Base-by-base conservation (phyloP, 306 rosid species). In the Prunus kanzakura region DNA sequence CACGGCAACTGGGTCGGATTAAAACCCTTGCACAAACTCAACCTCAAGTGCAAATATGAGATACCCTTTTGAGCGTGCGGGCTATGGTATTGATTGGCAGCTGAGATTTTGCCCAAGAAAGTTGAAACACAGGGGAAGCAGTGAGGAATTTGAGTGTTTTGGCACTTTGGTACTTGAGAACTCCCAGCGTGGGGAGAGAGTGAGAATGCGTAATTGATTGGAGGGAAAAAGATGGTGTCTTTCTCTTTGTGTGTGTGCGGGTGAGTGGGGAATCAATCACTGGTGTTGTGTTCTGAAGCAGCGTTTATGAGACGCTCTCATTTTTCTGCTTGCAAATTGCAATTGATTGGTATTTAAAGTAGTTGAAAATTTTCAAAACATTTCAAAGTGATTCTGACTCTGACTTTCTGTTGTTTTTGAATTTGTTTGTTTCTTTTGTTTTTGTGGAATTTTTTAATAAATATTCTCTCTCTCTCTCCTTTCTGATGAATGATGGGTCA, bases 181-280 rank as follows among this genome's bases (percentile, higher is more conserved):
- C n/a, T 52, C 32, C n/a, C 43, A 38, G 67, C 58, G 71, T 67
- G 56, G 54, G n/a, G 75, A 58, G 66, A 0, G 30, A 8, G 41
- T 16, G 54, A 18, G 78, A 71, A 58, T 64, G 78, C 41, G 73
- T 20, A 72, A 72, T 76, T 62, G 81, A 82, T 58, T 76, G 80
- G 51, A 56, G 71, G 68, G 45, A 47, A 25, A 18, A 38, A 29
- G 20, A 25, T n/a, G 51, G 67, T 15, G 20, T 6, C 5, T 56
- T 38, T 38, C 43, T 38, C 25, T 25, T 56, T 46, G 47, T 45
- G 57, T 27, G 14, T 9, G 11, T 45, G 58, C 9, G 56, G 35
- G 43, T 51, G 45, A 29, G 56, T 43, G 32, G 56, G 63, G 47
- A 75, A 66, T 41, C 3, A 66, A 73, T 45, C 68, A 58, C 19